A percentile compares a stretch with the other conserved stretches of the same genome.
phyloP scores from a whole-genome alignment of 1,139 yeast species.

The Saccharomycopsis hybrid region DNA sequence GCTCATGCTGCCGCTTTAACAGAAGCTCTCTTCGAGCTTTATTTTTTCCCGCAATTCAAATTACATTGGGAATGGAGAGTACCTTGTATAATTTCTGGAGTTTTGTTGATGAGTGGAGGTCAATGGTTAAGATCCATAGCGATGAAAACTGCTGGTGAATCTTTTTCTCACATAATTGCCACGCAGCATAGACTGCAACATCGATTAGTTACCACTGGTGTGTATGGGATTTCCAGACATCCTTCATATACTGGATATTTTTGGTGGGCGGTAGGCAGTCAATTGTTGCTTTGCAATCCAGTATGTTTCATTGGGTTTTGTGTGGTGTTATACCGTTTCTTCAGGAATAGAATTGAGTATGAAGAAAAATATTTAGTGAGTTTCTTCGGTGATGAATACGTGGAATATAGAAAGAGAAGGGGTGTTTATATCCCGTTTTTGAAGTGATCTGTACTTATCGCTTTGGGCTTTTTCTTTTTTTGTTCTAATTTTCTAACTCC shows the following conservation, averaged over 20 bases:
- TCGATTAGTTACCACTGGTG: slow-evolving; percentile 61
- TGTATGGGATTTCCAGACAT: slow-evolving; percentile 65
- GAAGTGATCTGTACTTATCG: no score
- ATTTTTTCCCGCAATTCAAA: slow-evolving; percentile 33
- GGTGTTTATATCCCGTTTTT: slow-evolving; percentile 64
- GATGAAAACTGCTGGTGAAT: slow-evolving; percentile 81
- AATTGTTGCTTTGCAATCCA: slow-evolving; percentile 62
- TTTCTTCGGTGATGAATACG: slow-evolving; percentile 68
- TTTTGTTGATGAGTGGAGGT: slow-evolving; percentile 45
- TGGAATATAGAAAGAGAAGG: slow-evolving; percentile 41
- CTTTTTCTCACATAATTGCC: slow-evolving; percentile 82
- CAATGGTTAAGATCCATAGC: slow-evolving; percentile 66
- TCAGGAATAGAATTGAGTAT: slow-evolving; percentile 52
- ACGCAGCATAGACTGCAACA: slow-evolving; percentile 48
- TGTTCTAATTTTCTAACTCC: no score
- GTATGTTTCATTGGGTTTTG: slow-evolving; percentile 43
- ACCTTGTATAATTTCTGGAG: no score
- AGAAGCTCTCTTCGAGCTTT: slow-evolving; percentile 40
- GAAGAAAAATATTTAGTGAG: slow-evolving; percentile 62
- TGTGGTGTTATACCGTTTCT: slow-evolving; percentile 56
- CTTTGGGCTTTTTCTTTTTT: no score
- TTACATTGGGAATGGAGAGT: no score
- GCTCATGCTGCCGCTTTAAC: slow-evolving; percentile 53
- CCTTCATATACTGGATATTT: slow-evolving; percentile 91
- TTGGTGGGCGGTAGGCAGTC: slow-evolving; percentile 90